Evolutionary conservation across 2,329 filamentous ascomycete genomes (phyloP), one percentile per base, ranked within the genome.

Genomic region (Beauveria australis): DNA sequence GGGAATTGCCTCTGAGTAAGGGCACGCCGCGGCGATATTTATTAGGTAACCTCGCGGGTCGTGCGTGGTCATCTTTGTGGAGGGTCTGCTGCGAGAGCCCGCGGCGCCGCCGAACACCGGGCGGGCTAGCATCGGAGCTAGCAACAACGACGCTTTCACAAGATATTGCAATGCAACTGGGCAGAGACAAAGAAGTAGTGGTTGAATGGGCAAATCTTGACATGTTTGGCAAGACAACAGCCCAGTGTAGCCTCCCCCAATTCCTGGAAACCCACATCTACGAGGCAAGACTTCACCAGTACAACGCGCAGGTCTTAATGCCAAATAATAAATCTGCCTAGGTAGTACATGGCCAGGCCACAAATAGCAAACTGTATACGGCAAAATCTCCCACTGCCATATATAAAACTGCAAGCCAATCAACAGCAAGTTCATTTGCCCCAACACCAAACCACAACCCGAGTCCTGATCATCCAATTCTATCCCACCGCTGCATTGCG

Each of bases 41-140:
- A 59, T 59, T 59, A 59, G 55, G 55, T 59, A 59, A 59, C 37
- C n/a, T n/a, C 33, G 37, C 19, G 43, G n/a, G 10, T 30, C 22
- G 5, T 26, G 10, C 22, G 28, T 28, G 3, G 10, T 10, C 53
- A 9, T 14, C 12, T 56, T 47, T 47, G 44, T 52, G 28, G 16
- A 41, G 53, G 43, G 43, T n/a, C 41, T 43, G 24, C 16, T 19
- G 22, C 1, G 26, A 51, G 26, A 33, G 24, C 16, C 47, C 9
- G 18, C 19, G 26, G 47, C 26, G 47, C 47, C 18, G 16, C 47
- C 18, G 16, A n/a, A 18, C 26, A 30, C 47, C 3, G 26, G 26
- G 10, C n/a, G 22, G 40, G 53, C 53, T 55, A 55, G 53, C 19
- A 46, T 46, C 53, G 53, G 53, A 46, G 53, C 41, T 46, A 12